A percentile compares a stretch with the other conserved stretches of the same genome.
Evolutionary conservation across 2,329 filamentous ascomycete species (phyloP).

Genomic region (Aspergillus flavus): DNA sequence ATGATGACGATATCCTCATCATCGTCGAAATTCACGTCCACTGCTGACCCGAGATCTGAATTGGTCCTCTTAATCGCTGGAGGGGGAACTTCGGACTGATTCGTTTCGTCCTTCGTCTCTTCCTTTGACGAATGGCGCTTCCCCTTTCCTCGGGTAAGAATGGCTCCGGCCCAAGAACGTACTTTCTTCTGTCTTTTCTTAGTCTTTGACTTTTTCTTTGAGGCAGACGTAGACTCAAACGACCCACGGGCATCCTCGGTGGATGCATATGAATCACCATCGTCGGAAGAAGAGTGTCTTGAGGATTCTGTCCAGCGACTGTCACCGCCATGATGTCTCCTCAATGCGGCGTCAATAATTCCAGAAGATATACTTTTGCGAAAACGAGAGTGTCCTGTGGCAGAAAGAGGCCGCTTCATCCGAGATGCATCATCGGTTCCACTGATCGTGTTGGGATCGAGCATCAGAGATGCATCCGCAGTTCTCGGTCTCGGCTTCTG

Average conservation of each 20-base stretch:
- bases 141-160: slow-evolving; percentile 51
- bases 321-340: slow-evolving; percentile 25
- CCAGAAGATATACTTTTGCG: slow-evolving; percentile 35
- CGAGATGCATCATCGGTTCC: slow-evolving; percentile 21
- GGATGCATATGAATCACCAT: slow-evolving; percentile 34
- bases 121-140: slow-evolving; percentile 50
- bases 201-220: slow-evolving; percentile 36
- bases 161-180: slow-evolving; percentile 61
- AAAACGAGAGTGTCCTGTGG: slow-evolving; percentile 37
- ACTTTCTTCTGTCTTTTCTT: slow-evolving; percentile 71
- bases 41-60: slow-evolving; percentile 44
- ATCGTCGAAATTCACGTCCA: slow-evolving; percentile 53
- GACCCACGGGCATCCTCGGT: slow-evolving; percentile 28
- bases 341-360: slow-evolving; percentile 29
- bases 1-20: slow-evolving; percentile 51
- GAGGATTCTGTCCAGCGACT: slow-evolving; percentile 25
- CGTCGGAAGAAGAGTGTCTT: slow-evolving; percentile 32
- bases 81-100: slow-evolving; percentile 46
- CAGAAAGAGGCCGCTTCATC: slow-evolving; percentile 45
- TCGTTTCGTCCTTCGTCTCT: slow-evolving; percentile 39
- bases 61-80: slow-evolving; percentile 45
- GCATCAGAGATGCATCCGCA: slow-evolving; percentile 43
- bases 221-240: slow-evolving; percentile 27
- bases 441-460: slow-evolving; percentile 26
- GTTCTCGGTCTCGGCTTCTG: slow-evolving; percentile 45